Evolutionary conservation across 176 grass and related monocot species (phyloP), one percentile per base, ranked within the genome.

Genomic region (Leersia perrieri): DNA sequence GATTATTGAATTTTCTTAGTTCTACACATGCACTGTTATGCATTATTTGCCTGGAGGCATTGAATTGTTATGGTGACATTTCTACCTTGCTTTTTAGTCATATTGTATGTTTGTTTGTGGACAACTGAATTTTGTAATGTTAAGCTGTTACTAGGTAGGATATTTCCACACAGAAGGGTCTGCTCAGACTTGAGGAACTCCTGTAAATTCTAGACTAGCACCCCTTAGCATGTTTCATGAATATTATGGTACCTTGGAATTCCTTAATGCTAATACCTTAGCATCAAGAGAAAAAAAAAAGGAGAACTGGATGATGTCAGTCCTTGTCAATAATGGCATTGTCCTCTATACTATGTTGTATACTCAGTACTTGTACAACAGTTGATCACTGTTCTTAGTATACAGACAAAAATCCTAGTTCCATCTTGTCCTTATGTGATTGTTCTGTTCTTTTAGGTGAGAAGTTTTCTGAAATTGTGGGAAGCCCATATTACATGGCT

Each of bases 401-500:
- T 22, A 70, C 14, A 64, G 51, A 7, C 11, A 75, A 28, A 28
- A 71, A 34, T n/a, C 76, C 18, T 83, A 77, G 20, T 61, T 85
- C 78, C 76, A 79, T 63, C 32, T 15, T 12, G 27, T 44, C 13
- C n/a, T 80, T 82, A 84, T 87, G 33, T 22, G 34, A 53, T 39
- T 33, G 18, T 83, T 87, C 20, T 78, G 72, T 47, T 23, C 66
- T 41, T 66, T 63, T 77, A 99, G 96, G 96, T 80, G 96, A 99
- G 84, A 95, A 73, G 9, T 99, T 95, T 82, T 99, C 96, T 84
- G 96, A 99, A 92, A 99, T 99, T 79, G 96, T 99, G 31, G 96
- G 96, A 86, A 99, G 96, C 78, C 96, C 96, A 29, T 99, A 99
- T 78, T 99, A 99, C 79, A 99, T 99, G 96, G 93, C 96, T 55